These are phyloP conservation scores for Cadophora malorum DNA, from an alignment of 2,329 filamentous ascomycete species.

Conservation along the genomic window DNA sequence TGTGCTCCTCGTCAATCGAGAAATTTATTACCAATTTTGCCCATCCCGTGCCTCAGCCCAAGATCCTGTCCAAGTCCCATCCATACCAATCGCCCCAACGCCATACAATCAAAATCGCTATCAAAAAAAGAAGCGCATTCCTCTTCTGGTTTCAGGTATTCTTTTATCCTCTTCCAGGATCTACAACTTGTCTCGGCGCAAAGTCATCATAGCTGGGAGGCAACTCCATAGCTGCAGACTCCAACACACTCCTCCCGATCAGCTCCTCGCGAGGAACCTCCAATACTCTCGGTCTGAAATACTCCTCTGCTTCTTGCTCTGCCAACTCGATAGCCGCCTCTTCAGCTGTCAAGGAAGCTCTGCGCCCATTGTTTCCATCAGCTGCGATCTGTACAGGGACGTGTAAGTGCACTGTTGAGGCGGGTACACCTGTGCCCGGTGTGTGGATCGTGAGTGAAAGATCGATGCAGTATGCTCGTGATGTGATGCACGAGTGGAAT, in stretches of 20 bases:
- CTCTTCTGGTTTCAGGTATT: background rate
- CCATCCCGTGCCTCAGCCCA: background rate
- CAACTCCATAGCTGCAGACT: conserved; percentile 28
- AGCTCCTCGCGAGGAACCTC: conserved; percentile 38
- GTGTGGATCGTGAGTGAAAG: conserved; percentile 62
- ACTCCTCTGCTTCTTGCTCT: conserved; percentile 36
- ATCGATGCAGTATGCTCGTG: conserved; percentile 67
- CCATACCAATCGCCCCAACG: conserved; percentile 1
- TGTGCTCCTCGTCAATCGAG: conserved; percentile 6
- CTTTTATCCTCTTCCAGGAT: conserved; percentile 25
- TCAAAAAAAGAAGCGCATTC: background rate
- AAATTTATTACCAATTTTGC: background rate
- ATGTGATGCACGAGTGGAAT: conserved; percentile 72
- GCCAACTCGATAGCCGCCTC: conserved; percentile 40
- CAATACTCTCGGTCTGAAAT: conserved; percentile 40
- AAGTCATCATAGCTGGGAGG: conserved; percentile 44
- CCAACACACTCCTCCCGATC: conserved; percentile 40
- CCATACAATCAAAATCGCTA: conserved; percentile 12
- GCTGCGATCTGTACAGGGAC: conserved; percentile 44
- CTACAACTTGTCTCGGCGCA: conserved; percentile 19
- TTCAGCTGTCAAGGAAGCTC: conserved; percentile 32
- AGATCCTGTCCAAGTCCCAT: background rate
- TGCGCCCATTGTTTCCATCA: conserved; percentile 34
- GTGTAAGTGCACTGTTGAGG: conserved; percentile 43
- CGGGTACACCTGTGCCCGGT: conserved; percentile 50